A percentile compares a stretch with the other conserved stretches of the same genome.
Evolutionary conservation across 2,329 filamentous ascomycete species (phyloP).

Genomic region (Rhexocercosporidium sp.): DNA sequence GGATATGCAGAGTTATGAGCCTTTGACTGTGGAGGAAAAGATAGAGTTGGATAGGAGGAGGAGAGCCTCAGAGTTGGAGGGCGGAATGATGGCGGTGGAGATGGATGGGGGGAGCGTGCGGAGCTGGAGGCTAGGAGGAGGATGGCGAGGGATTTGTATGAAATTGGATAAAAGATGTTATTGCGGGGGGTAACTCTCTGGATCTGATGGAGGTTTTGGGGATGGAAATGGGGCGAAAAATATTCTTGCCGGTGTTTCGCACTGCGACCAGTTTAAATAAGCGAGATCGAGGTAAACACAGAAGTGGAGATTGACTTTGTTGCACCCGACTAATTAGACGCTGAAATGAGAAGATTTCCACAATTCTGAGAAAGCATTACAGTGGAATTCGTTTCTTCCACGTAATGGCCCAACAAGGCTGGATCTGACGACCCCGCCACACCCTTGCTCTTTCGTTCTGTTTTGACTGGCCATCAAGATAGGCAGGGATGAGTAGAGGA

Average conservation of each 20-base stretch:
- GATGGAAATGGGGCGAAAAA: too few species aligned
- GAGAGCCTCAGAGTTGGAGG: not conserved
- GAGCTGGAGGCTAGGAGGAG: not conserved
- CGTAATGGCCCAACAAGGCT: not conserved
- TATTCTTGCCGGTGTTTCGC: not conserved
- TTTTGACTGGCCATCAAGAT: not conserved
- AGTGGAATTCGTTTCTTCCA: not conserved
- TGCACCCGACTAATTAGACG: not conserved
- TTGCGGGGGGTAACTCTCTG: too few species aligned
- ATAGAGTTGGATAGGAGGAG: not conserved
- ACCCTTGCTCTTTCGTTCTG: not conserved
- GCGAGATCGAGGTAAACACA: slow-evolving; percentile 1
- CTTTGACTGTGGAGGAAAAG: not conserved
- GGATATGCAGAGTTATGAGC: not conserved
- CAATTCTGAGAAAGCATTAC: too few species aligned
- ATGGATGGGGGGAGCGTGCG: not conserved
- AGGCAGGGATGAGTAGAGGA: too few species aligned
- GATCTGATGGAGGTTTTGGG: too few species aligned
- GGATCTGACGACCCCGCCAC: not conserved
- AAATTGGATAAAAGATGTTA: not conserved
- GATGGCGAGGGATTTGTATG: not conserved
- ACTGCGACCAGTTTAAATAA: not conserved
- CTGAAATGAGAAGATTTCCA: not conserved
- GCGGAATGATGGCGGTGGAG: not conserved
- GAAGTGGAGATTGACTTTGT: not conserved